These are phyloP conservation scores for Xylaria bambusicola DNA, from an alignment of 495 filamentous ascomycete species.

Conservation along the genomic window DNA sequence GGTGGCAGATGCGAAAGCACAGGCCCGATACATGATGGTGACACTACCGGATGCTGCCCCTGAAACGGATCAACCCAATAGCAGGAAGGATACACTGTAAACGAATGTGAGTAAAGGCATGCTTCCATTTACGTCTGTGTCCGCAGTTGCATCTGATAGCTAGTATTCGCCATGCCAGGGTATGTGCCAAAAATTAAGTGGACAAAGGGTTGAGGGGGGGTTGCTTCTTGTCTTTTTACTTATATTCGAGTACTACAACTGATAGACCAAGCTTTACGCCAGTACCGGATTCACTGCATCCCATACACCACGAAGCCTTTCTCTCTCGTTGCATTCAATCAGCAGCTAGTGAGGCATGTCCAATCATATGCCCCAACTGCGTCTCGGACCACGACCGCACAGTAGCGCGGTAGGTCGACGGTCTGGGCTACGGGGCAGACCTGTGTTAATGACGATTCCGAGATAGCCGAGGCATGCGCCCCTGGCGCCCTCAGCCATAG, in stretches of 20 bases:
- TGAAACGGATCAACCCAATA: neutral
- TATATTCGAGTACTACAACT: neutral
- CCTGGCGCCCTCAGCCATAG: slow-evolving; percentile 11
- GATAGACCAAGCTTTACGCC: neutral
- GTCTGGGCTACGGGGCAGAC: slow-evolving; percentile 13
- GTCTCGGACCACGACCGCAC: slow-evolving; percentile 9
- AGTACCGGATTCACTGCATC: neutral
- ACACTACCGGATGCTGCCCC: too few relatives aligned
- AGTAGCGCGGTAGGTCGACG: slow-evolving; percentile 13
- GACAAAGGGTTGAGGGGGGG: neutral
- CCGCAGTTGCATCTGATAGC: neutral
- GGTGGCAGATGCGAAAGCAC: too few relatives aligned
- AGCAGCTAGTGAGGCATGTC: slow-evolving; percentile 8
- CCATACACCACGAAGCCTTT: neutral
- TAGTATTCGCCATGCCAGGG: slow-evolving; percentile 1
- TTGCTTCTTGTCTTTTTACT: slow-evolving; percentile 3
- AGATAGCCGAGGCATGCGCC: slow-evolving; percentile 18
- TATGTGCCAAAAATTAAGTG: neutral
- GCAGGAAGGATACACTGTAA: neutral
- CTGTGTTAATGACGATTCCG: slow-evolving; percentile 12
- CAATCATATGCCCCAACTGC: slow-evolving; percentile 11
- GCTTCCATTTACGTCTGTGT: neutral
- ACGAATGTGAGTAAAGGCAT: neutral
- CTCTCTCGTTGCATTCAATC: slow-evolving; percentile 10
- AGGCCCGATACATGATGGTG: neutral